Evolutionary conservation across 495 filamentous ascomycete genomes (phyloP).

Genomic region (Xylaria cubensis): DNA sequence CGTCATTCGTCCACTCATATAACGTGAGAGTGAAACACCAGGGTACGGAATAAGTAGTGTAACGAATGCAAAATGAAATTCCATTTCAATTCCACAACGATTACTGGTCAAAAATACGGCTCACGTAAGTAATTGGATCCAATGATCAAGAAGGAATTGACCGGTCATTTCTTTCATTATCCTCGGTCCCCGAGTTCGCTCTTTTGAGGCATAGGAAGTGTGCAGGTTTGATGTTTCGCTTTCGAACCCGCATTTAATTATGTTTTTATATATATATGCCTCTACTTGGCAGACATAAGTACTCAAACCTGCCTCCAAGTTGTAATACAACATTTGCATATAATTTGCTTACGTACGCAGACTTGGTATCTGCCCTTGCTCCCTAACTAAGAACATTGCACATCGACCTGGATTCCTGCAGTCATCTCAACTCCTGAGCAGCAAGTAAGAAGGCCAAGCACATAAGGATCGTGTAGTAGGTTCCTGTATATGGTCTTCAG

Average conservation of each 20-base stretch:
- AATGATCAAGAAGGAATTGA: background rate
- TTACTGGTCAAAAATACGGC: background rate
- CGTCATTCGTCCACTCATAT: background rate
- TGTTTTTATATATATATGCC: background rate
- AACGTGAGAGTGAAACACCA: slow-evolving; percentile 7
- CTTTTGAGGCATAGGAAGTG: background rate
- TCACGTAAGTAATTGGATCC: slow-evolving; percentile 2
- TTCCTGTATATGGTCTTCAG: background rate
- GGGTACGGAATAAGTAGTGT: slow-evolving; percentile 7
- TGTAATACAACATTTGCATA: background rate
- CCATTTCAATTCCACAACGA: background rate
- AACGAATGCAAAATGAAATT: slow-evolving; percentile 3
- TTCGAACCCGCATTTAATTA: background rate
- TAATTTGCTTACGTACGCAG: background rate
- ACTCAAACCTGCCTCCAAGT: background rate
- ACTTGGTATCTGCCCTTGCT: background rate
- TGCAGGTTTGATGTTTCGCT: background rate
- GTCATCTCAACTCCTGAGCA: background rate
- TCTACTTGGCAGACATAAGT: background rate
- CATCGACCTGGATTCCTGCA: background rate
- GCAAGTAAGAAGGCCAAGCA: background rate
- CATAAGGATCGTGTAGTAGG: background rate
- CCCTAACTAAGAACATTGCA: background rate
- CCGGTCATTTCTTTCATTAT: background rate
- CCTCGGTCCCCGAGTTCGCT: background rate